These are phyloP conservation scores for Phytophthora foliorum DNA, from an alignment of 352 stramenopile species.

Conservation along the genomic window DNA sequence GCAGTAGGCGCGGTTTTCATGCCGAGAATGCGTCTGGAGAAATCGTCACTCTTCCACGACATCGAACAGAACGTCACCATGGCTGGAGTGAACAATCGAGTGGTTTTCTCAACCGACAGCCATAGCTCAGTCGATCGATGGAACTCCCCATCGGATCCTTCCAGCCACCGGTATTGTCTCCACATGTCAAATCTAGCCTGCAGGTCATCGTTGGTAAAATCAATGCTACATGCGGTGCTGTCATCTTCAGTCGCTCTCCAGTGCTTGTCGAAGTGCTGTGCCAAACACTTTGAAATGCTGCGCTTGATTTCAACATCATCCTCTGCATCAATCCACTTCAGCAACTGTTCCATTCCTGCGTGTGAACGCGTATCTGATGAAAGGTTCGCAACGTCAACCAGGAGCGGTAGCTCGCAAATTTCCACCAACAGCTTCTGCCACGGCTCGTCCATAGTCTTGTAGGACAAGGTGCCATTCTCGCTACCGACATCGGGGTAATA, in stretches of 20 bases:
- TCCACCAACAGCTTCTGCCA: conserved; percentile 56
- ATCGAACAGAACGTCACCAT: conserved; percentile 62
- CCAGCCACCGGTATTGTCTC: conserved; percentile 48
- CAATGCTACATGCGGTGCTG: background rate
- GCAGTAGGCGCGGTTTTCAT: conserved; percentile 53
- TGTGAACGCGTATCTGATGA: conserved; percentile 25
- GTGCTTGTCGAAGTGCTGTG: conserved; percentile 49
- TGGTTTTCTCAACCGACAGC: conserved; percentile 41
- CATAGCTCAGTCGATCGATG: conserved; percentile 54
- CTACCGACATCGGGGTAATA: conserved; percentile 27
- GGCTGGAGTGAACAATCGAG: conserved; percentile 46
- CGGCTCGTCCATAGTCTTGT: conserved; percentile 21
- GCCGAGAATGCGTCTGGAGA: conserved; percentile 48
- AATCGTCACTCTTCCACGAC: conserved; percentile 46
- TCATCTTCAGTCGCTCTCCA: conserved; percentile 38
- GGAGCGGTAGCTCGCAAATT: conserved; percentile 45
- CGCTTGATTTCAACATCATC: conserved; percentile 38
- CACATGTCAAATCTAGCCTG: conserved; percentile 30
- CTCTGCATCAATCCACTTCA: conserved; percentile 65
- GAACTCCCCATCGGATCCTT: conserved; percentile 50
- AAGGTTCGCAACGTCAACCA: conserved; percentile 42
- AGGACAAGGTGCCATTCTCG: background rate
- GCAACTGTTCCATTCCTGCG: conserved; percentile 40
- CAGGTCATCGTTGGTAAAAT: conserved; percentile 6
- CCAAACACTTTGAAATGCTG: conserved; percentile 56